These are phyloP conservation scores for Xylaria sp. DNA, from an alignment of 2,329 filamentous ascomycete species.

Conservation along the genomic window DNA sequence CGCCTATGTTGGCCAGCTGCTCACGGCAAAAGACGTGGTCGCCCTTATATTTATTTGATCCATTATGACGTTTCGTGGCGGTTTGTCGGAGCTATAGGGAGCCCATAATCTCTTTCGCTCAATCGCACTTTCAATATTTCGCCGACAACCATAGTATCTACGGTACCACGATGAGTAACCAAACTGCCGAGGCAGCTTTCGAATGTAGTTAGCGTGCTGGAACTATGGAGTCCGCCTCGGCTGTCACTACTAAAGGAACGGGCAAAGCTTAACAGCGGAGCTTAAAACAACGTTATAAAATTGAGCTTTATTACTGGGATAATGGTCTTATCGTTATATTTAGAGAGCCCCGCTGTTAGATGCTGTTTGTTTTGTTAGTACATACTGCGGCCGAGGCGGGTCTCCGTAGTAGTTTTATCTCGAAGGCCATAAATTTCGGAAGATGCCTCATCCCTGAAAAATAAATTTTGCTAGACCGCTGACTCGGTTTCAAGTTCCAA, in stretches of 20 bases:
- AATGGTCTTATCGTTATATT: too few relatives aligned
- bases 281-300: too few relatives aligned
- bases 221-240: background rate
- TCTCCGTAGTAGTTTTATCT: too few relatives aligned
- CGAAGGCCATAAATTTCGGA: background rate
- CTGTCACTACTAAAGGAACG: too few relatives aligned
- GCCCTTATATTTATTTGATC: slow-evolving; percentile 27
- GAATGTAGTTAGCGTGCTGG: slow-evolving; percentile 1
- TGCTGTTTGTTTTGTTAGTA: too few relatives aligned
- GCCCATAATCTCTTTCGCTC: slow-evolving; percentile 13
- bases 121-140: slow-evolving; percentile 10
- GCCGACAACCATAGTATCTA: slow-evolving; percentile 5
- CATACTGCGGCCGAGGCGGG: too few relatives aligned
- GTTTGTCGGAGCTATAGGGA: background rate
- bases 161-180: background rate
- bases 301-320: too few relatives aligned
- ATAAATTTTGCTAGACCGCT: background rate
- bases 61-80: background rate
- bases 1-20: background rate
- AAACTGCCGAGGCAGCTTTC: slow-evolving; percentile 10
- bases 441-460: background rate
- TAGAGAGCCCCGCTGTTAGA: too few relatives aligned
- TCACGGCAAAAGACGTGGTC: slow-evolving; percentile 7
- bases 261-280: too few relatives aligned
- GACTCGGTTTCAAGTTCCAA: background rate